Base-by-base conservation (phyloP, 345 rosid species). In the Physaria fendleri region DNA sequence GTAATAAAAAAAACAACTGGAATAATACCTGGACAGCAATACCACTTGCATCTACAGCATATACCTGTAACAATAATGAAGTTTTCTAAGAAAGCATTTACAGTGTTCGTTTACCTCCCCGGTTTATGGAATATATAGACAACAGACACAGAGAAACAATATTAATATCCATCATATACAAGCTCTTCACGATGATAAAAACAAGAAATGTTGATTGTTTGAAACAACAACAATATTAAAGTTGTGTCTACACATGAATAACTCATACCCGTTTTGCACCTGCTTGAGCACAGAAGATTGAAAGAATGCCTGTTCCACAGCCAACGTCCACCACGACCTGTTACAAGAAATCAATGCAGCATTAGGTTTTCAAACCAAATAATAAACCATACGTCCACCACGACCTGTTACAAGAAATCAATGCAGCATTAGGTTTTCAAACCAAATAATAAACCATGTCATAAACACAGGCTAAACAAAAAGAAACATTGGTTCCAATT, bases 301-400 rank as follows among this genome's bases (percentile, higher is more conserved):
- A 83, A 59, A 93, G 97, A 71, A 93, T 89, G 64, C 97, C 95
- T 9, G 99, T 93, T 50, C 99, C 99, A 66, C 99, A 93, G 57
- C 99, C 99, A 81, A 93, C 99, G 75, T 93, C 97, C 45, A 93
- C 78, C 42, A 93, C 99, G 66, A 93, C 97, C 99, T 93, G 77
- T 45, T 55, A 69, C 29, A 69, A 39, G 17, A 8, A 51, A 52
- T 61, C 42, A 41, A 68, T 30, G 56, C 73, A 59, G 53, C 49
- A 34, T 51, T 11, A 57, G 17, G 56, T 37, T 59, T 47, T 39
- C 20, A 48, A 39, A 35, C 5, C 39, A 27, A 40, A 57, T 28
- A 33, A 13, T 16, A 23, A 54, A 48, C 14, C 11, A n/a, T n/a
- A 93, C 99, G 75, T 93, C 97, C 45, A 93, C 78, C 42, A 93